Evolutionary conservation across 257 asterid species (phyloP).

Genomic region (Nicotiana benthamiana): DNA sequence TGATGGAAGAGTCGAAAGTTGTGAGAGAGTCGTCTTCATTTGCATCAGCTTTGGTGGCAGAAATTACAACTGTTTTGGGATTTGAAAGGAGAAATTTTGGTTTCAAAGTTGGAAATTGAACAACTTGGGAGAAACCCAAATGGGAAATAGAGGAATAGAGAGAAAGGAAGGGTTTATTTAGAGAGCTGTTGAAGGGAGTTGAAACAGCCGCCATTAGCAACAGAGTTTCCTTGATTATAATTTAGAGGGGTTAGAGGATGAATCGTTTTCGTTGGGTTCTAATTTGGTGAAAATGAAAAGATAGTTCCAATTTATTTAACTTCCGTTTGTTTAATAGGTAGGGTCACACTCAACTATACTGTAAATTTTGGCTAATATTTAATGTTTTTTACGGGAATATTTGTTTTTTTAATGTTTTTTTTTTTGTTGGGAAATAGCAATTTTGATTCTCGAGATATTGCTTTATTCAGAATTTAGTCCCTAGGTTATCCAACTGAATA

Average conservation of each 20-base stretch:
- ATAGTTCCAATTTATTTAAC: too few species aligned
- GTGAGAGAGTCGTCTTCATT: background rate
- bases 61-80: slow-evolving; percentile 1
- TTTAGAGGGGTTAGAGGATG: background rate
- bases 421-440: too few species aligned
- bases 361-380: too few species aligned
- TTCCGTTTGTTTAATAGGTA: too few species aligned
- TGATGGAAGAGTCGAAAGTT: background rate
- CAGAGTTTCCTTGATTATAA: background rate
- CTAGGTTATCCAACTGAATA: too few species aligned
- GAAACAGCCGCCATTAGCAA: slow-evolving; percentile 24
- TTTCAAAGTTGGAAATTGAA: background rate
- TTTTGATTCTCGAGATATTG: too few species aligned
- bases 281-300: background rate
- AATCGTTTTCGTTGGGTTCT: background rate
- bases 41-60: background rate
- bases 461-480: too few species aligned
- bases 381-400: too few species aligned
- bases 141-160: background rate
- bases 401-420: too few species aligned
- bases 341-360: too few species aligned
- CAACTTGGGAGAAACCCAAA: background rate
- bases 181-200: slow-evolving; percentile 4
- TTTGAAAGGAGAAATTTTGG: background rate
- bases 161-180: background rate